Evolutionary conservation across 108 stramenopile genomes (phyloP).

Genomic region (Stephanodiscus minutulus): DNA sequence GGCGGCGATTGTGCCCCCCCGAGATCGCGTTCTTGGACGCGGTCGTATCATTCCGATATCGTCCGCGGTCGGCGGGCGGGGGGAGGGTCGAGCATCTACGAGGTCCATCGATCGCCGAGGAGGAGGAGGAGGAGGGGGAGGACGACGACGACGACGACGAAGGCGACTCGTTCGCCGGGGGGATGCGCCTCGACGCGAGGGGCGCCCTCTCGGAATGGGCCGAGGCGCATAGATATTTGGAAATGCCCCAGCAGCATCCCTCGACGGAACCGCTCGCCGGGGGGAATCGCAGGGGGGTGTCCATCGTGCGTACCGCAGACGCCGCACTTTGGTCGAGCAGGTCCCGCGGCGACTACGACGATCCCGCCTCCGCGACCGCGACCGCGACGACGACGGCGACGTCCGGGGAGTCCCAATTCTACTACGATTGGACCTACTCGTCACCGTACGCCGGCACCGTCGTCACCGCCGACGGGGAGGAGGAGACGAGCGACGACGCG

Average conservation of each 20-base stretch:
- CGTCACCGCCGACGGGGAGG: not conserved
- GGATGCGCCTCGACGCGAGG: constrained; percentile 51
- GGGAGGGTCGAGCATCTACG: not conserved
- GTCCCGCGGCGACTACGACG: not conserved
- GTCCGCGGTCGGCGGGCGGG: no score
- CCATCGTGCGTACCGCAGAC: constrained; percentile 60
- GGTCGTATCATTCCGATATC: constrained; percentile 46
- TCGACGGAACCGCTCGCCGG: not conserved
- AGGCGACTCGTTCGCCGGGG: constrained; percentile 1
- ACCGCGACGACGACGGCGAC: not conserved
- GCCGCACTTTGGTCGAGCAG: constrained; percentile 62
- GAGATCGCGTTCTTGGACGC: constrained; percentile 80
- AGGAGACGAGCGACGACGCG: not conserved
- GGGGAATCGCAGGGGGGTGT: constrained; percentile 53
- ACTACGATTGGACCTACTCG: constrained; percentile 84
- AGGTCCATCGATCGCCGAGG: not conserved
- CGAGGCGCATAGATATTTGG: constrained; percentile 60
- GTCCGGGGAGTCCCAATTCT: constrained; percentile 46
- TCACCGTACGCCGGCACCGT: constrained; percentile 60
- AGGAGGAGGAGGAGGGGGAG: not conserved
- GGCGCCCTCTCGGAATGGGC: constrained; percentile 76
- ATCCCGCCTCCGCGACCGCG: not conserved
- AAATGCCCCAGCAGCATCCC: constrained; percentile 10
- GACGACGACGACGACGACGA: not conserved
- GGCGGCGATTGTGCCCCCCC: constrained; percentile 57